Evolutionary conservation across 163 green algal genomes (phyloP), one percentile per base, ranked within the genome.

Genomic region (Scenedesmus sp.): DNA sequence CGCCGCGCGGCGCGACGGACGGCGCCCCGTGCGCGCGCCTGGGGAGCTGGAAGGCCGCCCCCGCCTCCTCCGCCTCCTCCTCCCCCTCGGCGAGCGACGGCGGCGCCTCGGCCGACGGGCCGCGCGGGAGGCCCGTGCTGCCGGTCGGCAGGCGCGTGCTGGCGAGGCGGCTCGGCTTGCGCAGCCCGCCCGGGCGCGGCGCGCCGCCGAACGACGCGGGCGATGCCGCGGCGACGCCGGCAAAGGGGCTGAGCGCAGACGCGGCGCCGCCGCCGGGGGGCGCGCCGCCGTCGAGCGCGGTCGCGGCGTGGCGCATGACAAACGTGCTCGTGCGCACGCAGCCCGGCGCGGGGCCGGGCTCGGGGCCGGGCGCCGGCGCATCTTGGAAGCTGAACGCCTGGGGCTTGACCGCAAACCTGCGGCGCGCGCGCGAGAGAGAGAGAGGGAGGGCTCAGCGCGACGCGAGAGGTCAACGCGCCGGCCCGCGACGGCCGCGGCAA

Each of bases 401-500:
- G 10, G 42, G 67, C 44, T 60, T 53, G 18, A 76, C 51, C 20
- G 57, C 67, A 65, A 76, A 76, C 67, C 67, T 76, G 47, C 48
- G 24, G 10, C 7, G 39, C 39, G 10, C 7, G 39, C 39, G 39
- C 10, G 39, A 10, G n/a, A n/a, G n/a, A n/a, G n/a, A n/a, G n/a
- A n/a, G n/a, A n/a, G n/a, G n/a, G n/a, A n/a, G n/a, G n/a, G n/a
- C n/a, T n/a, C n/a, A n/a, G n/a, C n/a, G n/a, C n/a, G n/a, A n/a
- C n/a, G n/a, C n/a, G n/a, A n/a, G n/a, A n/a, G n/a, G n/a, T n/a
- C n/a, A n/a, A n/a, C n/a, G n/a, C n/a, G n/a, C n/a, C n/a, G n/a
- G n/a, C n/a, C n/a, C n/a, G n/a, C n/a, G n/a, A n/a, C n/a, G n/a
- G n/a, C n/a, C n/a, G n/a, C n/a, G n/a, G n/a, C n/a, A n/a, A n/a